These are phyloP conservation scores for Nicotiana sylvestris DNA, from an alignment of 257 asterid genomes.

Conservation along the genomic window DNA sequence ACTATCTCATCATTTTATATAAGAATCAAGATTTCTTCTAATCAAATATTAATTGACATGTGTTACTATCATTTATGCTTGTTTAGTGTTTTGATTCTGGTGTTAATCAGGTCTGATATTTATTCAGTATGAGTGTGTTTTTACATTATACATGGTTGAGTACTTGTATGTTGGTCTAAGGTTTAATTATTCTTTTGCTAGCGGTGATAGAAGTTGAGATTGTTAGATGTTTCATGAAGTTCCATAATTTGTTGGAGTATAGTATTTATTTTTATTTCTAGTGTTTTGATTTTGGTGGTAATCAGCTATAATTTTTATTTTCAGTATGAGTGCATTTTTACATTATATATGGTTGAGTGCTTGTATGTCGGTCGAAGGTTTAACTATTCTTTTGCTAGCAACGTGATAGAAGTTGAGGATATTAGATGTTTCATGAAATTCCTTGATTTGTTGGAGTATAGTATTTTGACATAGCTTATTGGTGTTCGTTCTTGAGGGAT, in stretches of 20 bases:
- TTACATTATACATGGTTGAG: background rate
- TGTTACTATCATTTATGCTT: background rate
- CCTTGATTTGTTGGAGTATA: too few relatives aligned
- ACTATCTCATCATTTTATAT: background rate
- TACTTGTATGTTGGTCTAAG: background rate
- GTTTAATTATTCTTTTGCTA: background rate
- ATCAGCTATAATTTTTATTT: too few relatives aligned
- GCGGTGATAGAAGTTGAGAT: background rate
- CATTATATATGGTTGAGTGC: too few relatives aligned
- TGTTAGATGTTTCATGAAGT: background rate
- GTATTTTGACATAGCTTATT: background rate
- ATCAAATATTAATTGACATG: background rate
- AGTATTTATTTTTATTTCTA: background rate
- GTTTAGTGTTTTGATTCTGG: background rate
- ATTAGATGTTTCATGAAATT: too few relatives aligned
- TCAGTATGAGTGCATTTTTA: too few relatives aligned
- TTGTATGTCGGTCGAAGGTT: too few relatives aligned
- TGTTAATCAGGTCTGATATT: background rate
- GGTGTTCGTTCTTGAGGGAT: background rate
- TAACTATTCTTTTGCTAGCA: too few relatives aligned
- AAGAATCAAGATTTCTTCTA: background rate
- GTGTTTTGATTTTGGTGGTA: too few relatives aligned
- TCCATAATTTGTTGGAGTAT: background rate
- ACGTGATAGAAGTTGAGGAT: too few relatives aligned
- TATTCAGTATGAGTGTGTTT: background rate